Evolutionary conservation across 2,329 filamentous ascomycete species (phyloP).

Genomic region (Albophoma yamanashiensis): DNA sequence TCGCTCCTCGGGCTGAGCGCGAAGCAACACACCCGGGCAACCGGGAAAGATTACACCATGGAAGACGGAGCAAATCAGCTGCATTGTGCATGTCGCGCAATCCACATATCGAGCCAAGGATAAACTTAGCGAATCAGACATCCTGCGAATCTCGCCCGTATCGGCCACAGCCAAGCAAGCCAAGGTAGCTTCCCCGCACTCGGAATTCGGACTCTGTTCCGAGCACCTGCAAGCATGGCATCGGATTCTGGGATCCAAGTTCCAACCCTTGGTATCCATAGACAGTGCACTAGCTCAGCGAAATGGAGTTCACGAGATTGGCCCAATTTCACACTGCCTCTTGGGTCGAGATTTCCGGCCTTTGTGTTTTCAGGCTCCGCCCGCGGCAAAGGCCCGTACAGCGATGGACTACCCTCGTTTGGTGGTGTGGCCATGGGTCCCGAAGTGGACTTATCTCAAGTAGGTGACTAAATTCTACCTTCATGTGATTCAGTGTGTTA

Average conservation of each 20-base stretch:
- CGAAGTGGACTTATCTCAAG: too few relatives aligned
- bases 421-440: conserved; percentile 7
- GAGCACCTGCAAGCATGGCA: background rate
- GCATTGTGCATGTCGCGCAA: background rate
- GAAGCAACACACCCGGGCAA: too few relatives aligned
- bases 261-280: too few relatives aligned
- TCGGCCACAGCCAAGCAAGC: too few relatives aligned
- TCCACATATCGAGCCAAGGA: background rate
- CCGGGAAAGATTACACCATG: too few relatives aligned
- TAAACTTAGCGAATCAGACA: background rate
- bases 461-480: too few relatives aligned
- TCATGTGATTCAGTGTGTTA: too few relatives aligned
- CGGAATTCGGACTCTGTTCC: background rate
- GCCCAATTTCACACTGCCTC: too few relatives aligned
- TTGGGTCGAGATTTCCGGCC: fast-evolving
- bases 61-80: too few relatives aligned
- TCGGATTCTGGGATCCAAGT: background rate
- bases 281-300: too few relatives aligned
- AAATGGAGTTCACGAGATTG: too few relatives aligned
- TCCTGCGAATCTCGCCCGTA: background rate
- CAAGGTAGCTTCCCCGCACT: background rate
- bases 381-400: conserved; percentile 20
- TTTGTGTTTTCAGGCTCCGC: conserved; percentile 21
- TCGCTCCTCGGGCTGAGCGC: too few relatives aligned
- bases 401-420: conserved; percentile 16